A percentile compares a stretch with the other conserved stretches of the same genome.
These are phyloP conservation scores for Corallochytrium limacisporum DNA, from an alignment of 78 protist genomes.

Conservation along the genomic window DNA sequence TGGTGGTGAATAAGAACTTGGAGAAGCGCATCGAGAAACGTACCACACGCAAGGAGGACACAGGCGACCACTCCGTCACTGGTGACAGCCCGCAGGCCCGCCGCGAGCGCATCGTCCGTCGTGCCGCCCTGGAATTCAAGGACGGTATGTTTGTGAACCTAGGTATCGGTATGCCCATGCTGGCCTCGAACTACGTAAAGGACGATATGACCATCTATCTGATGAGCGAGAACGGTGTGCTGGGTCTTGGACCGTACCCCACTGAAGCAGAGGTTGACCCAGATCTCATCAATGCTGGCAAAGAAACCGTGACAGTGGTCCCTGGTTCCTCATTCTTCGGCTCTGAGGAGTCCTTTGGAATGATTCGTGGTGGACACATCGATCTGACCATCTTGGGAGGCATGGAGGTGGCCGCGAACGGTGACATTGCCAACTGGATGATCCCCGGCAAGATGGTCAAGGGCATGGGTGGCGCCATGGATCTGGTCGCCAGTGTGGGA, in stretches of 20 bases:
- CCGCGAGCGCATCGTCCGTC: slow-evolving; percentile 67
- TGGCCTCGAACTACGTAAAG: slow-evolving; percentile 73
- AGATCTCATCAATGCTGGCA: slow-evolving; percentile 86
- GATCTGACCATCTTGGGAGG: slow-evolving; percentile 73
- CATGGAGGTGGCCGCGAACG: slow-evolving; percentile 67
- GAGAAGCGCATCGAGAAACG: slow-evolving; percentile 65
- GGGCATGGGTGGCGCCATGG: slow-evolving; percentile 98
- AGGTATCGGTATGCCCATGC: slow-evolving; percentile 88
- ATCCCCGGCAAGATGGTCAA: slow-evolving; percentile 92
- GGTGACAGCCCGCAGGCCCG: not conserved
- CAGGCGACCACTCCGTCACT: not conserved
- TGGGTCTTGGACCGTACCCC: slow-evolving; percentile 61
- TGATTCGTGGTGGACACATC: slow-evolving; percentile 79
- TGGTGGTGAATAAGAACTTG: slow-evolving; percentile 25
- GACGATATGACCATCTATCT: slow-evolving; percentile 44
- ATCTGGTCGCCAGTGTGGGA: slow-evolving; percentile 52
- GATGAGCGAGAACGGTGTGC: slow-evolving; percentile 81
- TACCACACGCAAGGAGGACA: not conserved
- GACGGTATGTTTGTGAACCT: slow-evolving; percentile 84
- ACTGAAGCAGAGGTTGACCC: slow-evolving; percentile 57
- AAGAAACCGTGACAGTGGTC: slow-evolving; percentile 78
- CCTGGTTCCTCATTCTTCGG: slow-evolving; percentile 77
- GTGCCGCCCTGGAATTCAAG: slow-evolving; percentile 81
- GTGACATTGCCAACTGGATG: slow-evolving; percentile 95
- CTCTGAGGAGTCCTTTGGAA: slow-evolving; percentile 72